A percentile compares a stretch with the other conserved stretches of the same genome.
Conservation (phyloP, 192 early-diverging fungal species). For the Backusella psychrophila region DNA sequence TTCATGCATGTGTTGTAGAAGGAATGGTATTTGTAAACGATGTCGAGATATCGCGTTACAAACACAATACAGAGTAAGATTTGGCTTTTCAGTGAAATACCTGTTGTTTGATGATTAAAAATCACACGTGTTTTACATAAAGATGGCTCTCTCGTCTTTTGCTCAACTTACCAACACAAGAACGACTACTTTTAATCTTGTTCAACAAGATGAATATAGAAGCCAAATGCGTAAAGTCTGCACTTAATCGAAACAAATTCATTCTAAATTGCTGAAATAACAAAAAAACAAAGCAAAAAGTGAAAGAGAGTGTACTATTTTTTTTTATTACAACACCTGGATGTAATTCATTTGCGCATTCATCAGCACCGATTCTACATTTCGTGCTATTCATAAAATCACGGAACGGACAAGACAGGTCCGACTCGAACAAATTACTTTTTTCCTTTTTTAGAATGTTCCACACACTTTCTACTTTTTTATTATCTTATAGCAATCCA, state of each 20-base stretch:
- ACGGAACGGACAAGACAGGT: not conserved
- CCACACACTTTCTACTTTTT: not conserved
- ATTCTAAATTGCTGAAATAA: not conserved
- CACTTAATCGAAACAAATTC: slow-evolving; percentile 19
- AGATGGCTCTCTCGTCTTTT: no score
- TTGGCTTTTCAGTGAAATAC: slow-evolving; percentile 98
- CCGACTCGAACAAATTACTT: not conserved
- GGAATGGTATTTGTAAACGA: slow-evolving; percentile 70
- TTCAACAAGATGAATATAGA: slow-evolving; percentile 66
- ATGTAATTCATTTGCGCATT: not conserved
- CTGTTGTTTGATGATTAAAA: slow-evolving; percentile 38
- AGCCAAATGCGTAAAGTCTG: slow-evolving; percentile 12
- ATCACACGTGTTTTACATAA: not conserved
- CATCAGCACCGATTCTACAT: not conserved
- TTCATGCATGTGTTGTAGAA: slow-evolving; percentile 97
- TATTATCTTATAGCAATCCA: not conserved
- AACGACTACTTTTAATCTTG: slow-evolving; percentile 88
- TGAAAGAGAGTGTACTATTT: not conserved
- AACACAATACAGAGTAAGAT: slow-evolving; percentile 89
- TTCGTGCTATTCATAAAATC: not conserved
- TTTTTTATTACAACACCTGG: no score
- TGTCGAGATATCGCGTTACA: slow-evolving; percentile 89
- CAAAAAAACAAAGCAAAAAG: not conserved
- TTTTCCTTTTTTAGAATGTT: not conserved
- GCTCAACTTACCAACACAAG: slow-evolving; percentile 67